Evolutionary conservation across 1,284 basidiomycete genomes (phyloP).

Genomic region (Ceratobasidium theobromae): DNA sequence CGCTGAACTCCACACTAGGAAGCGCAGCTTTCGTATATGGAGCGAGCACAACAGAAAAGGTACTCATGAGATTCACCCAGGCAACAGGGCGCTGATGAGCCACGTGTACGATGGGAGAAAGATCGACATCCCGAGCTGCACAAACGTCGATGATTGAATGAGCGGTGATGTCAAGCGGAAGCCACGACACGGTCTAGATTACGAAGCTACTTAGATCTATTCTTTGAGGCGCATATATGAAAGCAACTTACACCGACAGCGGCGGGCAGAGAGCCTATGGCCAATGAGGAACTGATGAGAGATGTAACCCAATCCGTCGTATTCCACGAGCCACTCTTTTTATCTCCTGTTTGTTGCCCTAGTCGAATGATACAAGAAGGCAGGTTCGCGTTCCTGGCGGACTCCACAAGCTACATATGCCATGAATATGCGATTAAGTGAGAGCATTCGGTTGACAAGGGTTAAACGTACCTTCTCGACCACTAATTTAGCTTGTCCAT

Average conservation of each 20-base stretch:
- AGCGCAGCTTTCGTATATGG: conserved; percentile 22
- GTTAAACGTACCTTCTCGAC: conserved; percentile 16
- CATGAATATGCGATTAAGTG: not conserved
- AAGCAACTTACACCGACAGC: not conserved
- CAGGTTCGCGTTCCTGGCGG: not conserved
- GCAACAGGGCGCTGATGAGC: not conserved
- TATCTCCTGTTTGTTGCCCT: conserved; percentile 28
- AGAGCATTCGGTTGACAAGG: not conserved
- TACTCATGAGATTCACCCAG: not conserved
- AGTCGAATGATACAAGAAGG: conserved; percentile 14
- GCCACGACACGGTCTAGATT: conserved; percentile 33
- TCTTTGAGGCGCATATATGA: not conserved
- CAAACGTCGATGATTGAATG: conserved; percentile 10
- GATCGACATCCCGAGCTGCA: not conserved
- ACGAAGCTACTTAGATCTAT: not conserved
- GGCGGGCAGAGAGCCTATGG: not conserved
- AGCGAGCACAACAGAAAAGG: not conserved
- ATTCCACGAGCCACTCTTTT: conserved; percentile 30
- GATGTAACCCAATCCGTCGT: too few relatives aligned
- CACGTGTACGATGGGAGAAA: not conserved
- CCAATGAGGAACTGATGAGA: conserved; percentile 7
- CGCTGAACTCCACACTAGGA: conserved; percentile 39
- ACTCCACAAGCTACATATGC: not conserved
- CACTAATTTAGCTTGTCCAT: conserved; percentile 33
- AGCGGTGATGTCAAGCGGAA: conserved; percentile 34